Percentiles rank a stretch among this genome's conserved stretches.
Conservation (phyloP, 139 green algal genomes). For the Coelastrella sp. region DNA sequence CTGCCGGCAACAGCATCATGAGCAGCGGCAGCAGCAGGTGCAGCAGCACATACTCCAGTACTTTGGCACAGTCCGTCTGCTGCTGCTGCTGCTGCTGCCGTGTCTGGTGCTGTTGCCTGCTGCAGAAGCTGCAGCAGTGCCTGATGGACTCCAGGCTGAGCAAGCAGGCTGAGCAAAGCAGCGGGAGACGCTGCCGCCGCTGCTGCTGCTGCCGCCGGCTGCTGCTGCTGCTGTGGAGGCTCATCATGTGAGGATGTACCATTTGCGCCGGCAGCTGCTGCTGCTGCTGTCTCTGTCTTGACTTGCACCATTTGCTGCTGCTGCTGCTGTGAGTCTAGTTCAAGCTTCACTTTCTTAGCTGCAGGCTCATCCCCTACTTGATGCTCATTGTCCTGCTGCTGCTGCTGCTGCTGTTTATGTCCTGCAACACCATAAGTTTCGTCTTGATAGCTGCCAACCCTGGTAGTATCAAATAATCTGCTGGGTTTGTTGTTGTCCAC, state of each 20-base stretch:
- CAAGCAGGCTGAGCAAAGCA: not conserved
- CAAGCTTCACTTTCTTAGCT: not conserved
- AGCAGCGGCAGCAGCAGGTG: slow-evolving; percentile 26
- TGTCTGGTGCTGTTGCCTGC: not conserved
- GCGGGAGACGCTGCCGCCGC: not conserved
- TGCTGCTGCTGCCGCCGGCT: not conserved
- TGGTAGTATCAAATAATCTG: not conserved
- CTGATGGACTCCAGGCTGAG: slow-evolving; percentile 3
- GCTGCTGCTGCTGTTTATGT: slow-evolving; percentile 2
- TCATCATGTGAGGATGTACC: not conserved
- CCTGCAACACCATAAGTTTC: not conserved
- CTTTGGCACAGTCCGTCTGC: not conserved
- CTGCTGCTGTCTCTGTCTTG: not conserved
- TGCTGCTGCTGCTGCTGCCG: not conserved
- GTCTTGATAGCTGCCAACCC: not conserved
- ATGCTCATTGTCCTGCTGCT: slow-evolving; percentile 1
- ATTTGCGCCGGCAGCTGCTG: not conserved
- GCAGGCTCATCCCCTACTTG: not conserved
- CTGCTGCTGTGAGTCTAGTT: slow-evolving; percentile 10
- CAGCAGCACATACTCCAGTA: not conserved
- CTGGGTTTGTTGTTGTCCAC: not conserved
- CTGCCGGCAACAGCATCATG: not conserved
- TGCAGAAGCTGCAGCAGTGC: slow-evolving; percentile 25
- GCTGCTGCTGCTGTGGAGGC: not conserved
- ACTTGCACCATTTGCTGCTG: not conserved